phyloP scores from a whole-genome alignment of 2,329 filamentous ascomycete species.

The Diaporthe vaccinii region DNA sequence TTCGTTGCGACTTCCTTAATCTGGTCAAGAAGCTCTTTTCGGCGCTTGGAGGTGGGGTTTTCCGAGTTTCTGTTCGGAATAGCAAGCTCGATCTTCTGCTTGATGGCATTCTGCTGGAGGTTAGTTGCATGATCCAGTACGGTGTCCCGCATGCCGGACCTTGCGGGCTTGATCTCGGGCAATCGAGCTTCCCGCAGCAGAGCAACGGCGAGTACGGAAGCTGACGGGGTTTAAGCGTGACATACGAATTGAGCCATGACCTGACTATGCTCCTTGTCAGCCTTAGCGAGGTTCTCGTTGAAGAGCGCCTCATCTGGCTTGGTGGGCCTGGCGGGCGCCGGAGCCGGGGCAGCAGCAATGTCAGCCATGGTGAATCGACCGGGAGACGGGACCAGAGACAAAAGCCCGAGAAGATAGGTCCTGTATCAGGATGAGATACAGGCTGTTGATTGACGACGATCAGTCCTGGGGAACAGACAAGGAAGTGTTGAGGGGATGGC shows the following conservation, averaged over 20 bases:
- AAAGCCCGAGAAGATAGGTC: slow-evolving; percentile 28
- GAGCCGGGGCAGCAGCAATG: slow-evolving; percentile 56
- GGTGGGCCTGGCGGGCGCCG: slow-evolving; percentile 75
- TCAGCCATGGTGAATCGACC: slow-evolving; percentile 61
- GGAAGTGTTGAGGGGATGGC: slow-evolving; percentile 3
- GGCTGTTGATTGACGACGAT: not conserved
- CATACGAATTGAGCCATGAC: slow-evolving; percentile 72
- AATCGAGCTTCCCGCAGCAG: slow-evolving; percentile 30
- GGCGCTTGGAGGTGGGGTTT: slow-evolving; percentile 83
- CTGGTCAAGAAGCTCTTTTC: slow-evolving; percentile 86
- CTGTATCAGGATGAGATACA: slow-evolving; percentile 31
- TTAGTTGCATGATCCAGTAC: slow-evolving; percentile 6
- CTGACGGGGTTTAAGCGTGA: not conserved
- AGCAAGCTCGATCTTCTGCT: slow-evolving; percentile 88
- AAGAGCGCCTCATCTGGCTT: slow-evolving; percentile 90
- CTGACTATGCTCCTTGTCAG: slow-evolving; percentile 88
- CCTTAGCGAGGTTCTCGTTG: slow-evolving; percentile 82
- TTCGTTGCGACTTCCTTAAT: slow-evolving; percentile 87
- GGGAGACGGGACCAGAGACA: slow-evolving; percentile 39
- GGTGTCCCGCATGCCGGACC: too few relatives aligned
- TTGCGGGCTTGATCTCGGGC: not conserved
- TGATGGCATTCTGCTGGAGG: slow-evolving; percentile 80
- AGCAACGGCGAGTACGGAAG: not conserved
- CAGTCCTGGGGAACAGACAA: not conserved
- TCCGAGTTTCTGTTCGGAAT: slow-evolving; percentile 81